Conservation (phyloP, 192 early-diverging fungal genomes). For the Glomus cerebriforme region DNA sequence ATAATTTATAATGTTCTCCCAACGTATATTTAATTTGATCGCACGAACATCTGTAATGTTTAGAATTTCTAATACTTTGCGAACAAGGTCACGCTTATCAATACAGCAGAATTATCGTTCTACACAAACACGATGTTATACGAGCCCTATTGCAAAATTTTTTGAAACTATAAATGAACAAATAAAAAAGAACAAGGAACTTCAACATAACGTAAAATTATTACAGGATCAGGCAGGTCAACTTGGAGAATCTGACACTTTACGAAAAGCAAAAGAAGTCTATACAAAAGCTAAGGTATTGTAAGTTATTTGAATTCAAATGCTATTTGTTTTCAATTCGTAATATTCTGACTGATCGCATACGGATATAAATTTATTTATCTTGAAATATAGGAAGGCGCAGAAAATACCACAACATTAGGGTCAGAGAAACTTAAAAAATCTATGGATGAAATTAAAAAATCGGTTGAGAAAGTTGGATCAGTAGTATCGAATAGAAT, state of each 20-base stretch:
- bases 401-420: slow-evolving; percentile 39
- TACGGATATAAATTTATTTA: no score
- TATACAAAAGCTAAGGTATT: slow-evolving; percentile 59
- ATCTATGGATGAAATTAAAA: slow-evolving; percentile 65
- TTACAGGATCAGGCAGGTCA: slow-evolving; percentile 81
- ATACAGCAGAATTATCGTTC: neutral
- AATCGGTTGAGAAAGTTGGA: slow-evolving; percentile 74
- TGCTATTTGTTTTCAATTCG: no score
- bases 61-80: neutral
- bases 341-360: no score
- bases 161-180: slow-evolving; percentile 90
- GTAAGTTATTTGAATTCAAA: neutral
- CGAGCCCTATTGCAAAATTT: slow-evolving; percentile 58
- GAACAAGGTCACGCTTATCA: neutral
- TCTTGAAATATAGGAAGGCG: slow-evolving; percentile 37
- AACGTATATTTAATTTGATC: neutral
- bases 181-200: slow-evolving; percentile 91
- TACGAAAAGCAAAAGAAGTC: slow-evolving; percentile 83
- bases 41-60: neutral
- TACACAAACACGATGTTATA: neutral
- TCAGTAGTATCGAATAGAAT: slow-evolving; percentile 61
- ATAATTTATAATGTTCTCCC: neutral
- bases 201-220: slow-evolving; percentile 89
- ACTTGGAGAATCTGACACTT: slow-evolving; percentile 81
- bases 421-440: slow-evolving; percentile 56